These are phyloP conservation scores for Lablab purpureus DNA, from an alignment of 306 rosid genomes.

Conservation along the genomic window DNA sequence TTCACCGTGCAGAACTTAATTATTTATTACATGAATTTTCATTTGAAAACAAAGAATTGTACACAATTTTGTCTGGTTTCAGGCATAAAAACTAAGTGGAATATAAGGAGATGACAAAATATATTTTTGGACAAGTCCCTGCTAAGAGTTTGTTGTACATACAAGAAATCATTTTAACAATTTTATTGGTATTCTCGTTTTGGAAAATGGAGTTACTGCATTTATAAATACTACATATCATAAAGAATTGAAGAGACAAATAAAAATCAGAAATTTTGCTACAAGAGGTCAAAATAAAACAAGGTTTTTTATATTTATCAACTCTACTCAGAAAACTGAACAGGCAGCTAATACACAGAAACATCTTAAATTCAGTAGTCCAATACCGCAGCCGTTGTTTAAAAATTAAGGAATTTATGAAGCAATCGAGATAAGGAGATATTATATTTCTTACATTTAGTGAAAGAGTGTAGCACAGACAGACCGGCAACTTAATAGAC, in stretches of 20 bases:
- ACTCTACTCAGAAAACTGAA: background rate
- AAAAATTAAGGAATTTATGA: constrained; percentile 8
- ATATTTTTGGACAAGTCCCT: background rate
- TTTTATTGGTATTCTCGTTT: background rate
- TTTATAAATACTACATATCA: background rate
- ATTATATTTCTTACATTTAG: constrained; percentile 37
- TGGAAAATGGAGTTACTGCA: constrained; percentile 3
- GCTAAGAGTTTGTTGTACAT: background rate
- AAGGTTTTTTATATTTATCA: background rate
- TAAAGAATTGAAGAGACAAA: background rate
- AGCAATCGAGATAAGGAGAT: constrained; percentile 24
- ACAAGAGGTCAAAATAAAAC: background rate
- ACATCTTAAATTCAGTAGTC: constrained; percentile 21
- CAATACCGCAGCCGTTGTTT: background rate
- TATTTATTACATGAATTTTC: constrained; percentile 22
- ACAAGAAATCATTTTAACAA: background rate
- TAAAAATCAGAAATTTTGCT: background rate
- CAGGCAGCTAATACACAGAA: too few species aligned
- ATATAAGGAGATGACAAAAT: constrained; percentile 10
- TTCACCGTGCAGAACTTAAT: constrained; percentile 38
- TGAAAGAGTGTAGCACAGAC: constrained; percentile 22
- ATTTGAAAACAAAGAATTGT: constrained; percentile 17
- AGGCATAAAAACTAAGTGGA: background rate
- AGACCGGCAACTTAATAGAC: constrained; percentile 10
- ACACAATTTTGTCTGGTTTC: constrained; percentile 30